phyloP scores from a whole-genome alignment of 257 asterid genomes.

The Scutellaria galericulata region DNA sequence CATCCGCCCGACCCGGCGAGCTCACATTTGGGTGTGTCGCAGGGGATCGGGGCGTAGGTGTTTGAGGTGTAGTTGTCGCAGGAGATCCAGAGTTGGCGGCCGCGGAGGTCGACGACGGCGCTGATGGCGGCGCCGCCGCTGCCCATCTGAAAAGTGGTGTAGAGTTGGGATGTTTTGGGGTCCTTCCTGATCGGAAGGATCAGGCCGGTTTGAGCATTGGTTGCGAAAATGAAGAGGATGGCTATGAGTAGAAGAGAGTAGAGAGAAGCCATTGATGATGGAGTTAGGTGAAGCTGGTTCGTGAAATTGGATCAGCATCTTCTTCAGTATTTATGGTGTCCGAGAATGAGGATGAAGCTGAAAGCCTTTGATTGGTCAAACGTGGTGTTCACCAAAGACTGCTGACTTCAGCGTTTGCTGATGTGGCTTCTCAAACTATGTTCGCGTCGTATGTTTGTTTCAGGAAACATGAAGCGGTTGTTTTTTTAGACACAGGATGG shows the following conservation, averaged over 20 bases:
- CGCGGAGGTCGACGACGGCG: constrained; percentile 49
- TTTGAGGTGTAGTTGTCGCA: constrained; percentile 44
- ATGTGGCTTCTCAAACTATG: too few relatives aligned
- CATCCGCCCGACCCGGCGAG: constrained; percentile 40
- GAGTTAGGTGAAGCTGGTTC: too few relatives aligned
- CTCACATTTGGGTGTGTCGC: constrained; percentile 41
- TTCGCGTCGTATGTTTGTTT: background rate
- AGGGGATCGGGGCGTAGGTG: constrained; percentile 46
- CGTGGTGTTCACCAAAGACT: too few relatives aligned
- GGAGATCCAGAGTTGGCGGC: constrained; percentile 45
- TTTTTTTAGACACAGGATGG: too few relatives aligned
- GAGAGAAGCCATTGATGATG: constrained; percentile 37
- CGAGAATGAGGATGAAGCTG: background rate
- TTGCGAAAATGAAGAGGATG: constrained; percentile 22
- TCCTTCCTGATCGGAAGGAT: constrained; percentile 45
- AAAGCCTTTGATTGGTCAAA: too few relatives aligned
- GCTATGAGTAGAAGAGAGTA: background rate
- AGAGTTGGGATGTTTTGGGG: constrained; percentile 44
- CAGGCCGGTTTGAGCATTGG: constrained; percentile 35
- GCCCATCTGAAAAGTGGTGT: constrained; percentile 51
- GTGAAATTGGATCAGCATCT: background rate
- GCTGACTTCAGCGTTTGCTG: too few relatives aligned
- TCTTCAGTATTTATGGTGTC: constrained; percentile 11
- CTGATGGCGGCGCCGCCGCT: constrained; percentile 42
- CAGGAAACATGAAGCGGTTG: background rate